A percentile compares a stretch with the other conserved stretches of the same genome.
Evolutionary conservation across 2,329 filamentous ascomycete species (phyloP).

Genomic region (Cordyceps cateniannulata): DNA sequence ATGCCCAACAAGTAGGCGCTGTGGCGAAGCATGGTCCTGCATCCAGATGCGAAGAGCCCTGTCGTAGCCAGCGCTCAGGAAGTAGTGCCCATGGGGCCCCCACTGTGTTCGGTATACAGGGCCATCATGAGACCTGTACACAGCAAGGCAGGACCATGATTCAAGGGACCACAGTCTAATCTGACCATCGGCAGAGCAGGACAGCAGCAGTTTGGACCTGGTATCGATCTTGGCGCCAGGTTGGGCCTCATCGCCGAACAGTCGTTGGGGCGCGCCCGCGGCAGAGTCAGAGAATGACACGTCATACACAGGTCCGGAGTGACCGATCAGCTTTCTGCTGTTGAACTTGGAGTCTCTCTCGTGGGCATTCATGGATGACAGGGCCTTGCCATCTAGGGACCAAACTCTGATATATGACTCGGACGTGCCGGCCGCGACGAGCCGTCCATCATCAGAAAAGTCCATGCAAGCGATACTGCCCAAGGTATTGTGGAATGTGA

Average conservation of each 20-base stretch:
- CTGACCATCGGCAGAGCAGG: conserved; percentile 79
- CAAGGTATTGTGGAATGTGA: conserved; percentile 94
- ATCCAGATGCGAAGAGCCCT: conserved; percentile 87
- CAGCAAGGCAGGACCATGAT: conserved; percentile 83
- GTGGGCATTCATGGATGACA: conserved; percentile 58
- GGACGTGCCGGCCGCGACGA: conserved; percentile 82
- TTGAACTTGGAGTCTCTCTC: conserved; percentile 54
- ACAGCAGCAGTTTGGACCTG: conserved; percentile 71
- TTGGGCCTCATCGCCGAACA: conserved; percentile 45
- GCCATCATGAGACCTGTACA: conserved; percentile 88
- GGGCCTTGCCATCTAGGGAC: conserved; percentile 78
- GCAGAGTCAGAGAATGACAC: conserved; percentile 79
- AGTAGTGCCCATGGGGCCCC: conserved; percentile 94
- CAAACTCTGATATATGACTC: conserved; percentile 96
- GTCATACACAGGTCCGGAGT: conserved; percentile 82
- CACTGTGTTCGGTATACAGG: conserved; percentile 85
- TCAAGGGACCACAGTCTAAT: conserved; percentile 91
- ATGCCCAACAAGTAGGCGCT: conserved; percentile 85
- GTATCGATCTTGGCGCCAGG: conserved; percentile 40
- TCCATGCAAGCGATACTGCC: conserved; percentile 90
- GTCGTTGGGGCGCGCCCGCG: conserved; percentile 41
- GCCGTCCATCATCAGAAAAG: conserved; percentile 82
- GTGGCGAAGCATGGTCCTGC: conserved; percentile 84
- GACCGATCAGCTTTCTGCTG: conserved; percentile 73
- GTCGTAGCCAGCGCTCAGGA: conserved; percentile 80